A percentile compares a stretch with the other conserved stretches of the same genome.
These are phyloP conservation scores for Lactifluus echinatus DNA, from an alignment of 768 basidiomycete genomes.

Conservation along the genomic window DNA sequence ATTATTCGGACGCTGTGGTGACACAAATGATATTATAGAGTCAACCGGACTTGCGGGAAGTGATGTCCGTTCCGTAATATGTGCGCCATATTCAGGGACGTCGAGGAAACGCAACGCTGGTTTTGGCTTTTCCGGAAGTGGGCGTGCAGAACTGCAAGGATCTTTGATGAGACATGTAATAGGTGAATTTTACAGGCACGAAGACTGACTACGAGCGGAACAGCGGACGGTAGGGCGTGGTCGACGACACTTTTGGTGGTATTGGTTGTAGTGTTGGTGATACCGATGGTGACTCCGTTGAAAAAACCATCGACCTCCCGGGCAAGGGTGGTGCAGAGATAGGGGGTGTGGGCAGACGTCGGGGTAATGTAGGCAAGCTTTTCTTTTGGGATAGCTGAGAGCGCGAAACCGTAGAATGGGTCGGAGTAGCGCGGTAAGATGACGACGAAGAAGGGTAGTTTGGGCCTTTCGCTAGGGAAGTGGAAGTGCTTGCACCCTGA, in stretches of 20 bases:
- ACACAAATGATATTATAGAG: neutral
- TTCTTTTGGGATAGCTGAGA: neutral
- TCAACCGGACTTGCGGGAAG: neutral
- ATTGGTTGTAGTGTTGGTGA: neutral
- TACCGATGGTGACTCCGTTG: neutral
- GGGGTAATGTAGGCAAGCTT: neutral
- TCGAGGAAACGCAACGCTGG: neutral
- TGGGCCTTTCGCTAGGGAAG: neutral
- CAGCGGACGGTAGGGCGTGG: neutral
- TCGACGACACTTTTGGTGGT: neutral
- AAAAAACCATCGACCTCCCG: too few species aligned
- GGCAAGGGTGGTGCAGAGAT: too few species aligned
- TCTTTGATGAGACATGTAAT: neutral
- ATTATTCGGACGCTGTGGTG: neutral
- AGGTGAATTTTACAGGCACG: neutral
- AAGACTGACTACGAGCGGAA: neutral
- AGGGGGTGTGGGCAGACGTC: constrained; percentile 9
- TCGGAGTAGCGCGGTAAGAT: neutral
- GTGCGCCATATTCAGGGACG: too few species aligned
- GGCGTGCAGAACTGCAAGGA: neutral
- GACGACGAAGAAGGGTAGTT: neutral
- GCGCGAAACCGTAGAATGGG: neutral
- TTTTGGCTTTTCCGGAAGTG: constrained; percentile 13
- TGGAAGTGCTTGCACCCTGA: neutral
- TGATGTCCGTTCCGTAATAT: neutral